Evolutionary conservation across 495 filamentous ascomycete species (phyloP).

Genomic region (Hypoxylon fragiforme): DNA sequence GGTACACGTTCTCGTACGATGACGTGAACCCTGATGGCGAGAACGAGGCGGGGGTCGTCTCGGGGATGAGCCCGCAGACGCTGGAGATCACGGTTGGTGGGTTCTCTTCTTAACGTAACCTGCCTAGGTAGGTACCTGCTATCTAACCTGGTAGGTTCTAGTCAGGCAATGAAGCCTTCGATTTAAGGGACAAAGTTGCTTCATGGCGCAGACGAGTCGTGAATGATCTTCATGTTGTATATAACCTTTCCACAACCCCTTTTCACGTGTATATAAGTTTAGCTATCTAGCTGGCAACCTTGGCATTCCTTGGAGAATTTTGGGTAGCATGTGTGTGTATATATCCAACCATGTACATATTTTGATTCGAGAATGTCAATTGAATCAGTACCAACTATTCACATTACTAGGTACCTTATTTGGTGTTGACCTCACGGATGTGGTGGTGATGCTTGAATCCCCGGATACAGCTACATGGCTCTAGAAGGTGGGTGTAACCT

Average conservation of each 20-base stretch:
- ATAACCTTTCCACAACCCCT: conserved; percentile 16
- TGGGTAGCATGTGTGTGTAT: conserved; percentile 22
- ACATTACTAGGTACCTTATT: too few relatives aligned
- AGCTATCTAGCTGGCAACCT: too few relatives aligned
- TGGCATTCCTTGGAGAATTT: too few relatives aligned
- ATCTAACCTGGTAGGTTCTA: too few relatives aligned
- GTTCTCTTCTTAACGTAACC: conserved; percentile 14
- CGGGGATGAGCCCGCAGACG: conserved; percentile 19
- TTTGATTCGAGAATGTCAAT: background rate
- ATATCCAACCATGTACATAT: background rate
- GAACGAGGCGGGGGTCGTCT: conserved; percentile 43
- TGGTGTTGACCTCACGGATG: too few relatives aligned
- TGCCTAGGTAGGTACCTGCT: too few relatives aligned
- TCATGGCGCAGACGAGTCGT: conserved; percentile 6
- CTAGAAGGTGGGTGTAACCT: too few relatives aligned
- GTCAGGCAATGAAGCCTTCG: too few relatives aligned
- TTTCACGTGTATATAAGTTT: conserved; percentile 22
- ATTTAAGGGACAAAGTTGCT: too few relatives aligned
- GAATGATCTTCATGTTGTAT: conserved; percentile 17
- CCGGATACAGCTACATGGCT: too few relatives aligned
- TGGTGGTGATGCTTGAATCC: too few relatives aligned
- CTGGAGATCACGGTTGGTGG: conserved; percentile 23
- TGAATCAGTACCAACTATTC: too few relatives aligned
- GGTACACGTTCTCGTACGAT: conserved; percentile 55
- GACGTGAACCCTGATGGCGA: conserved; percentile 48